Evolutionary conservation across 441 rosid species (phyloP).

Genomic region (Jatropha podagrica): DNA sequence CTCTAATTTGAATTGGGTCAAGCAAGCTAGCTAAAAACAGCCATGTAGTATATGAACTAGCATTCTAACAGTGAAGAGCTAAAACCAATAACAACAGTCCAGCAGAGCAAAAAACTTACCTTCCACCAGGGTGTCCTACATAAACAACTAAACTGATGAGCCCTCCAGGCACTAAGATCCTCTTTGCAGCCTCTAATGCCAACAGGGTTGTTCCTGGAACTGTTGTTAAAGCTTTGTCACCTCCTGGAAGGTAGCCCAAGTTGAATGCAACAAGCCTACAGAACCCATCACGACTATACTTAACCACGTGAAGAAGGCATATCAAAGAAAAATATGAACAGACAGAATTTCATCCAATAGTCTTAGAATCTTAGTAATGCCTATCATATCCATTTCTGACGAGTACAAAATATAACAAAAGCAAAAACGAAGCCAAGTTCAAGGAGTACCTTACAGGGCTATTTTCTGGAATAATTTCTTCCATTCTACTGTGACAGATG

Average conservation of each 20-base stretch:
- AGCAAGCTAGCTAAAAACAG: background rate
- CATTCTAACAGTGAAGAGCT: background rate
- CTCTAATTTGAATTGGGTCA: background rate
- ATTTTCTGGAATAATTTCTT: slow-evolving; percentile 44
- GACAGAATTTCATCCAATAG: background rate
- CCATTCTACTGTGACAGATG: slow-evolving; percentile 61
- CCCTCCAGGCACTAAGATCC: slow-evolving; percentile 59
- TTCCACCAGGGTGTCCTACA: slow-evolving; percentile 85
- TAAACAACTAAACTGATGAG: slow-evolving; percentile 81
- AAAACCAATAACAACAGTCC: background rate
- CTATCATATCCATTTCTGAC: background rate
- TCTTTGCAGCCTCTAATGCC: slow-evolving; percentile 68
- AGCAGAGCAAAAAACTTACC: slow-evolving; percentile 35
- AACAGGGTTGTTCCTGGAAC: slow-evolving; percentile 51
- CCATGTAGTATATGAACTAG: background rate
- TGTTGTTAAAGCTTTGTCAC: slow-evolving; percentile 65
- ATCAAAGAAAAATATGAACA: background rate
- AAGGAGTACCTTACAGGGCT: slow-evolving; percentile 44
- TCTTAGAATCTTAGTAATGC: background rate
- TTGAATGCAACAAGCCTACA: slow-evolving; percentile 89
- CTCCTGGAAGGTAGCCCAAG: slow-evolving; percentile 94
- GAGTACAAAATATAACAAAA: slow-evolving; percentile 5
- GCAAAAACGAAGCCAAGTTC: slow-evolving; percentile 13
- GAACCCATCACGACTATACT: background rate
- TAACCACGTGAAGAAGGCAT: too few species aligned